phyloP scores from a whole-genome alignment of 345 rosid species.

The Bretschneidera sinensis region DNA sequence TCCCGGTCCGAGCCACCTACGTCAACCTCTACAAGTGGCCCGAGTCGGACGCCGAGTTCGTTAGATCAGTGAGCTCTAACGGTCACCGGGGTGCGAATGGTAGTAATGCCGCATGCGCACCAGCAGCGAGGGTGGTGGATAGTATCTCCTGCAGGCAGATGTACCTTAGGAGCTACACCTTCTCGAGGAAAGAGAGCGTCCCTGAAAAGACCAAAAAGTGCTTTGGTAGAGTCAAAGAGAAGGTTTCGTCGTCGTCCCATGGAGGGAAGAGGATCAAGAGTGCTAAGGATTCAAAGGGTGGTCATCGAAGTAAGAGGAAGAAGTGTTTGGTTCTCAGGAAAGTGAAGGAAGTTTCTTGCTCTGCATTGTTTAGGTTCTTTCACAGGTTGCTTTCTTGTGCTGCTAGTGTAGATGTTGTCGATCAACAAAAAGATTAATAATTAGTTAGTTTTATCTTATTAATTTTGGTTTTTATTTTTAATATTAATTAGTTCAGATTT shows the following conservation, averaged over 20 bases:
- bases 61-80: conserved; percentile 35
- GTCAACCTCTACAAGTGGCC: conserved; percentile 79
- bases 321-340: conserved; percentile 47
- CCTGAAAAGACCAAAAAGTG: conserved; percentile 38
- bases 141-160: conserved; percentile 81
- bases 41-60: conserved; percentile 66
- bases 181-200: conserved; percentile 45
- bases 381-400: conserved; percentile 38
- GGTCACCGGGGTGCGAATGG: background rate
- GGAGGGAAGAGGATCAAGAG: conserved; percentile 19
- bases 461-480: background rate
- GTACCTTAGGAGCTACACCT: conserved; percentile 80
- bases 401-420: conserved; percentile 42
- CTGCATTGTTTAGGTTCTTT: conserved; percentile 38
- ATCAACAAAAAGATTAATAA: conserved; percentile 5
- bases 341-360: conserved; percentile 48
- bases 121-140: conserved; percentile 52
- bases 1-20: conserved; percentile 57
- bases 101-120: conserved; percentile 12
- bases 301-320: conserved; percentile 14
- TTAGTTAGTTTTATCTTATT: background rate
- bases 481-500: background rate
- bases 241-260: conserved; percentile 20
- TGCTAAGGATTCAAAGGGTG: no score
- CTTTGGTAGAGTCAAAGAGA: conserved; percentile 32